Conservation (phyloP, 1,139 yeast genomes). For the Blastobotrys indianensis region DNA sequence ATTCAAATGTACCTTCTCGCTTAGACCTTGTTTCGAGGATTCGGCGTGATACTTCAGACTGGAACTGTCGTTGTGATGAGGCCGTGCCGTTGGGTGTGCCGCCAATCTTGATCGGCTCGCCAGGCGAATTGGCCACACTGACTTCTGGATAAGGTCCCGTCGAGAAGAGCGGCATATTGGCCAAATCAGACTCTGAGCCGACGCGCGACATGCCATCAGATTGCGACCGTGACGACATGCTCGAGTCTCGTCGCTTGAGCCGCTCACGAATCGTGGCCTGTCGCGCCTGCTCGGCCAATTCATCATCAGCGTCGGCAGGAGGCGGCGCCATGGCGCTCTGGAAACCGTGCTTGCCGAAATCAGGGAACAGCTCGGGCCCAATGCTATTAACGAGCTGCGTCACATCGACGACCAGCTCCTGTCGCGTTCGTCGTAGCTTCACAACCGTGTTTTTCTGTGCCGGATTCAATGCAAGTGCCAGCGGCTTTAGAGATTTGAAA, state of each 20-base stretch:
- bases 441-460: constrained; percentile 46
- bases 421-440: constrained; percentile 51
- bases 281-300: constrained; percentile 19
- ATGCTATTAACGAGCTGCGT: constrained; percentile 62
- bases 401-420: constrained; percentile 51
- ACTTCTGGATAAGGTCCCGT: constrained; percentile 22
- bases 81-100: constrained; percentile 5
- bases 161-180: constrained; percentile 52
- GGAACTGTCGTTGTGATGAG: constrained; percentile 21
- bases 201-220: constrained; percentile 52
- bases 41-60: constrained; percentile 23
- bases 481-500: constrained; percentile 74
- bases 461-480: constrained; percentile 60
- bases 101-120: background rate
- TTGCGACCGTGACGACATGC: constrained; percentile 19
- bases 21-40: constrained; percentile 29
- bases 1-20: too few species aligned
- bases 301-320: constrained; percentile 1
- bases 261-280: constrained; percentile 7
- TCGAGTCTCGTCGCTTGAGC: constrained; percentile 14
- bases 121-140: background rate
- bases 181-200: constrained; percentile 48
- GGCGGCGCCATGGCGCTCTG: background rate
- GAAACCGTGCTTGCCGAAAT: constrained; percentile 45
- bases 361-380: constrained; percentile 78